Evolutionary conservation across 805 yeast species (phyloP).

Genomic region (Sungouiozyma intestinalis): DNA sequence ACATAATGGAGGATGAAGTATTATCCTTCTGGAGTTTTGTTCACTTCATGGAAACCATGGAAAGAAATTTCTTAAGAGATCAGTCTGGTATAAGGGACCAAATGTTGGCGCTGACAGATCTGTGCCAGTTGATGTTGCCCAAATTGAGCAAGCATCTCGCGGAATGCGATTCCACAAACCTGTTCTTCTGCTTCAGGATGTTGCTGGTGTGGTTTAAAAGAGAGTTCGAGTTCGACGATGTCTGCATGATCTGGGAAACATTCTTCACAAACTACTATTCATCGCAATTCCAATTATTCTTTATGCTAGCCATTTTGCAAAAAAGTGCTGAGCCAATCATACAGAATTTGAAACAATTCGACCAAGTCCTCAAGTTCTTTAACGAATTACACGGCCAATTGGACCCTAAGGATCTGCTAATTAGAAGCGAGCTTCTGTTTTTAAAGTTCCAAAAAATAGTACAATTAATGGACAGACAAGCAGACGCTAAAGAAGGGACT

Average conservation of each 20-base stretch:
- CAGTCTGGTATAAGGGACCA: slow-evolving; percentile 90
- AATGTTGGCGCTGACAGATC: slow-evolving; percentile 69
- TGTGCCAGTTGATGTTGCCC: slow-evolving; percentile 88
- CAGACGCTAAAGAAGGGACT: not conserved
- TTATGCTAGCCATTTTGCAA: slow-evolving; percentile 82
- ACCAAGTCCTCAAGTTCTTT: slow-evolving; percentile 85
- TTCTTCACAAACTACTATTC: slow-evolving; percentile 81
- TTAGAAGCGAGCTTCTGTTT: slow-evolving; percentile 78
- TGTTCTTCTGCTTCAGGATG: slow-evolving; percentile 94
- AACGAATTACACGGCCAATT: slow-evolving; percentile 76
- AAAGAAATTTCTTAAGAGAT: slow-evolving; percentile 81
- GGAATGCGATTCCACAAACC: slow-evolving; percentile 78
- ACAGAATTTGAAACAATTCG: slow-evolving; percentile 66
- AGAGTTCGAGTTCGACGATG: slow-evolving; percentile 73
- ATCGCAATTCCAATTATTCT: slow-evolving; percentile 78
- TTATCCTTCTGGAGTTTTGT: slow-evolving; percentile 83
- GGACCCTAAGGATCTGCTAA: slow-evolving; percentile 64
- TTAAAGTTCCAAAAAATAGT: slow-evolving; percentile 72
- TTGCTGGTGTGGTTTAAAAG: slow-evolving; percentile 90
- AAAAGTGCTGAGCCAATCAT: slow-evolving; percentile 73
- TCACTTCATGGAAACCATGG: slow-evolving; percentile 89
- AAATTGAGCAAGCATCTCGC: slow-evolving; percentile 70
- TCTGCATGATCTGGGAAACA: slow-evolving; percentile 80
- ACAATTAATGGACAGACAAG: slow-evolving; percentile 58
- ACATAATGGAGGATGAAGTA: slow-evolving; percentile 54